A percentile compares a stretch with the other conserved stretches of the same genome.
phyloP scores from a whole-genome alignment of 345 rosid genomes.

The Salix caprea region DNA sequence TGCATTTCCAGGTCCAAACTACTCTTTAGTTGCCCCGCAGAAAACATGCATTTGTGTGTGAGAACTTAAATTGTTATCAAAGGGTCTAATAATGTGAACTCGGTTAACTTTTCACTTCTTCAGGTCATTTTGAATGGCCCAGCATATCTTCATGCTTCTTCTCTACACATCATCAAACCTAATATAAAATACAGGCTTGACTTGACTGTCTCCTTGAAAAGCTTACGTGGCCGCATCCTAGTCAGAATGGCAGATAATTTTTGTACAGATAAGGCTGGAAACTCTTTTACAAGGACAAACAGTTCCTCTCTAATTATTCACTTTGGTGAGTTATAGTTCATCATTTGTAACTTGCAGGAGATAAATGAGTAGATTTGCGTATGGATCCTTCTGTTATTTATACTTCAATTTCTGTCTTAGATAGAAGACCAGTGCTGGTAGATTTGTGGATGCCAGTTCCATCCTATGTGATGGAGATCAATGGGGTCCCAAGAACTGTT shows the following conservation, averaged over 20 bases:
- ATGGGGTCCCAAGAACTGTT: constrained; percentile 44
- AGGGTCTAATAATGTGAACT: neutral
- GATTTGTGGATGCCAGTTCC: constrained; percentile 51
- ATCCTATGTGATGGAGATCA: constrained; percentile 38
- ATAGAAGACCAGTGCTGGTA: constrained; percentile 46
- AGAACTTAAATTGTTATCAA: neutral
- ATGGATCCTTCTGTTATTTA: constrained; percentile 7
- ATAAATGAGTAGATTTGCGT: neutral
- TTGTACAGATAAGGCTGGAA: constrained; percentile 49
- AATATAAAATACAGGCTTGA: constrained; percentile 30
- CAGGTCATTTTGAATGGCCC: constrained; percentile 42
- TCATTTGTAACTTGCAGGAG: neutral
- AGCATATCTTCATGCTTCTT: constrained; percentile 31
- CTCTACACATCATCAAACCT: constrained; percentile 28
- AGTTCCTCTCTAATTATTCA: constrained; percentile 32
- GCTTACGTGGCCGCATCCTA: constrained; percentile 28
- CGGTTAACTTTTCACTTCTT: constrained; percentile 1
- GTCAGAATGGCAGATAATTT: constrained; percentile 36
- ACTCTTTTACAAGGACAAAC: constrained; percentile 41
- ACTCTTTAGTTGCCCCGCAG: neutral
- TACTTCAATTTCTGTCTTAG: constrained; percentile 23
- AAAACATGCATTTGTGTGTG: neutral
- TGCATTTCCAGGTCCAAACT: neutral
- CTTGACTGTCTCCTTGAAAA: constrained; percentile 19
- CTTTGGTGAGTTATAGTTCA: constrained; percentile 35